These are phyloP conservation scores for Umbelopsis sp. DNA, from an alignment of 192 early-diverging fungal species.

Conservation along the genomic window DNA sequence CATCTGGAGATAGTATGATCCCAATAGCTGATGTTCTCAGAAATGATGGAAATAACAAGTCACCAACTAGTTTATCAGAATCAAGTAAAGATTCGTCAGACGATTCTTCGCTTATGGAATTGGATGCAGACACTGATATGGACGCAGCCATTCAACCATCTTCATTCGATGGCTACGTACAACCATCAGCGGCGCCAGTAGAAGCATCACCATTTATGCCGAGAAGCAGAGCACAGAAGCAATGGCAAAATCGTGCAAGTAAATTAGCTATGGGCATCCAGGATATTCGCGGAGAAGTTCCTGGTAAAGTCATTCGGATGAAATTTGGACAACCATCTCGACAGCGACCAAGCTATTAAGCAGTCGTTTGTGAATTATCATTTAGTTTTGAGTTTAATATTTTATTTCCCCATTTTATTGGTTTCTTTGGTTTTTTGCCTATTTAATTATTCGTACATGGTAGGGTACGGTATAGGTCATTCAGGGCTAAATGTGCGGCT, in stretches of 20 bases:
- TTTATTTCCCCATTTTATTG: neutral
- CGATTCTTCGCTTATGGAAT: neutral
- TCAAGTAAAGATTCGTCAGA: conserved; percentile 1
- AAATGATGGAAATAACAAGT: neutral
- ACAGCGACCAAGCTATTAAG: neutral
- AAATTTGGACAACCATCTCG: conserved; percentile 7
- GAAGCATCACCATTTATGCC: conserved; percentile 7
- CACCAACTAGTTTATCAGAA: neutral
- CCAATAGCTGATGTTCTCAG: conserved; percentile 9
- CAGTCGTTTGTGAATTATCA: neutral
- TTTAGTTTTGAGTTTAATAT: neutral
- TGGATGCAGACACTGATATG: neutral
- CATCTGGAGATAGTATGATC: conserved; percentile 9
- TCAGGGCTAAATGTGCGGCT: neutral
- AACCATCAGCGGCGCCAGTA: no score
- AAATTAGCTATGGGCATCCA: conserved; percentile 11
- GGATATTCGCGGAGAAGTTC: neutral
- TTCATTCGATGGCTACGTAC: no score
- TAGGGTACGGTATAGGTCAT: neutral
- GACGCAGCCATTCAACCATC: neutral
- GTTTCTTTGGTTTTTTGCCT: neutral
- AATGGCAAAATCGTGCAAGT: conserved; percentile 6
- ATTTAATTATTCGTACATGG: neutral
- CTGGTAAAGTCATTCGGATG: conserved; percentile 16
- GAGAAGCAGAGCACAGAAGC: neutral